Base-by-base conservation (phyloP, 2,329 filamentous ascomycete genomes). In the Neonectria sp. region DNA sequence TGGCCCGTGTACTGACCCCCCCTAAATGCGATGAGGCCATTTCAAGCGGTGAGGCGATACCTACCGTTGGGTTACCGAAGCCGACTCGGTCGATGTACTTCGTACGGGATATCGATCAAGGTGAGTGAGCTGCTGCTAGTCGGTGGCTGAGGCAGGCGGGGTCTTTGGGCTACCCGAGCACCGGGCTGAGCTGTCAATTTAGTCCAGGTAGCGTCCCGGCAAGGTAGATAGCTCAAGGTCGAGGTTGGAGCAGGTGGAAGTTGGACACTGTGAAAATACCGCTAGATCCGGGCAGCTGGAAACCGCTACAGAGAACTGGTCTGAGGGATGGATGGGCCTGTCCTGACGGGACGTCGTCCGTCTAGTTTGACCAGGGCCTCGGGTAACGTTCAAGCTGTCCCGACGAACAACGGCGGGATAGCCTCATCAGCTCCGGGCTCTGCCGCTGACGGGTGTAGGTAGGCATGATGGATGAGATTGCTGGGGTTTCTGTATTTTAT, bases 41-140 rank as follows among this genome's bases (percentile, higher is more conserved):
- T 60, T 51, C 37, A 27, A 45, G 57, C 57, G 57, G 57, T 60
- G 57, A 60, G 57, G 46, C 21, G 24, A 52, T 60, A 17, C 5
- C 33, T 60, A 51, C 43, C 31, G 55, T 35, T 35, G 43, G 12
- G 43, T 45, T 58, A 48, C 17, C 13, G 25, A 31, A 15, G 55
- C 29, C 17, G 31, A 40, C 27, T 52, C 49, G 51, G 51, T 17
- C 11, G 51, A 40, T 27, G 31, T 31, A 17, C 43, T 11, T 35
- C 29, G n/a, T 13, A 40, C 35, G 2, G 56, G 56, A 48, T 59
- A 7, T 24, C 11, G 17, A 24, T 7, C 12, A 24, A 53, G 29
- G 29, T 35, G n/a, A 33, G n/a, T 4, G n/a, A 21, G 33, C 11
- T 33, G 31, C 11, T 33, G 31, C 6, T 40, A 17, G 15, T 17